Conservation (phyloP, 768 basidiomycete species). For the Cystofilobasidium capitatum region DNA sequence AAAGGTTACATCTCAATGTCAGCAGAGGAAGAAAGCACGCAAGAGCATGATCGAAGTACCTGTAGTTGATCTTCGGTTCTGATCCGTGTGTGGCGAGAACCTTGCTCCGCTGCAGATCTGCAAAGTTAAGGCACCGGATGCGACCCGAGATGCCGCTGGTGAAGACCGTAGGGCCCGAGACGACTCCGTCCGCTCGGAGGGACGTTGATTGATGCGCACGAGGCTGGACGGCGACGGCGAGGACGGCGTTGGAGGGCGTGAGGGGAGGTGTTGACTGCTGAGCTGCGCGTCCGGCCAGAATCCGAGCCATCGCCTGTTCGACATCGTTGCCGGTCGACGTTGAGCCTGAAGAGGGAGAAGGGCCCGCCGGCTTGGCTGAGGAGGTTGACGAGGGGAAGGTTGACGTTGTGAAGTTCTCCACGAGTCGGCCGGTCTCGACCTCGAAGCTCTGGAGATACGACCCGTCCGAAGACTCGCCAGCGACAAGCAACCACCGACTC, state of each 20-base stretch:
- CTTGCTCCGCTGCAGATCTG: not conserved
- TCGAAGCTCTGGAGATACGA: conserved; percentile 9
- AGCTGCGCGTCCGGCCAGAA: not conserved
- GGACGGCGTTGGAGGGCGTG: not conserved
- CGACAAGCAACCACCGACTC: conserved; percentile 6
- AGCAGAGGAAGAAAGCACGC: conserved; percentile 29
- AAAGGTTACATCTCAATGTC: conserved; percentile 50
- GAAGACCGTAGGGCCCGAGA: conserved; percentile 2
- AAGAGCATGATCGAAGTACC: conserved; percentile 26
- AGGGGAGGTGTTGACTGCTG: not conserved
- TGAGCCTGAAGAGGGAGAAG: too few relatives aligned
- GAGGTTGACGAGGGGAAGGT: not conserved
- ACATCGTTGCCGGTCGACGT: not conserved
- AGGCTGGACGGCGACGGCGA: conserved; percentile 9
- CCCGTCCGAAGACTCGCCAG: not conserved
- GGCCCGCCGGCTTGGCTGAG: too few relatives aligned
- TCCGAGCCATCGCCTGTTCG: not conserved
- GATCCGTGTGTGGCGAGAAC: conserved; percentile 42
- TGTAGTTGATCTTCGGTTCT: conserved; percentile 36
- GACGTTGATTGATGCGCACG: not conserved
- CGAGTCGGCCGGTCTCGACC: conserved; percentile 4
- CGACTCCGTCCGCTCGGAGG: not conserved
- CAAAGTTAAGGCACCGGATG: conserved; percentile 4
- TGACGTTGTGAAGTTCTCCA: conserved; percentile 5
- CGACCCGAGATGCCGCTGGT: not conserved